phyloP scores from a whole-genome alignment of 139 green algal genomes.

The Axilococcus clingmanii region DNA sequence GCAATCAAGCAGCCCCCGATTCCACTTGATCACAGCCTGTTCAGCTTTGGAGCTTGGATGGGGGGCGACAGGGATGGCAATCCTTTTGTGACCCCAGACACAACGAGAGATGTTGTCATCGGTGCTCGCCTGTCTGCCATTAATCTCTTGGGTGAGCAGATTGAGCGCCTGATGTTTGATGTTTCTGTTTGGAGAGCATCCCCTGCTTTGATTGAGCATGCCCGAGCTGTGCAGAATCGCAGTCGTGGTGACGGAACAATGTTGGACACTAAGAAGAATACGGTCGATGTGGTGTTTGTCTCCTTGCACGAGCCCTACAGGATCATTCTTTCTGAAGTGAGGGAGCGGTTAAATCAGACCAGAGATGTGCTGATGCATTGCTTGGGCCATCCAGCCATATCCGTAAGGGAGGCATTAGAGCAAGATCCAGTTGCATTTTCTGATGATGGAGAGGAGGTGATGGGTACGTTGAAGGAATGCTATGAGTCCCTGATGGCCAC shows the following conservation, averaged over 20 bases:
- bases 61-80: constrained; percentile 95
- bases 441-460: constrained; percentile 27
- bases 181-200: constrained; percentile 87
- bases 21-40: constrained; percentile 55
- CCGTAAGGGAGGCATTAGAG: constrained; percentile 43
- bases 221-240: constrained; percentile 26
- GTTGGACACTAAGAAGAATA: constrained; percentile 67
- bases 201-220: constrained; percentile 40
- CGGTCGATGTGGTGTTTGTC: constrained; percentile 45
- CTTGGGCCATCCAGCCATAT: constrained; percentile 47
- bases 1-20: constrained; percentile 76
- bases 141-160: constrained; percentile 43
- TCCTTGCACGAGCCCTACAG: constrained; percentile 81
- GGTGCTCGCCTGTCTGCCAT: constrained; percentile 60
- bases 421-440: constrained; percentile 29
- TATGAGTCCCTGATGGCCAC: constrained; percentile 63
- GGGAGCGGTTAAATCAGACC: constrained; percentile 71
- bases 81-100: constrained; percentile 78
- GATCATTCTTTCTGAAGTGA: constrained; percentile 77
- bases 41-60: constrained; percentile 86
- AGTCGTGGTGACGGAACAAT: constrained; percentile 29
- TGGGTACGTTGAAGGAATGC: constrained; percentile 58
- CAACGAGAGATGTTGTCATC: constrained; percentile 82
- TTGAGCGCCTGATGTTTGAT: constrained; percentile 85
- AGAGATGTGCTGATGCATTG: constrained; percentile 67